Evolutionary conservation across 139 green algal genomes (phyloP), one percentile per base, ranked within the genome.

Genomic region (Pseudopediastrum boryanum): DNA sequence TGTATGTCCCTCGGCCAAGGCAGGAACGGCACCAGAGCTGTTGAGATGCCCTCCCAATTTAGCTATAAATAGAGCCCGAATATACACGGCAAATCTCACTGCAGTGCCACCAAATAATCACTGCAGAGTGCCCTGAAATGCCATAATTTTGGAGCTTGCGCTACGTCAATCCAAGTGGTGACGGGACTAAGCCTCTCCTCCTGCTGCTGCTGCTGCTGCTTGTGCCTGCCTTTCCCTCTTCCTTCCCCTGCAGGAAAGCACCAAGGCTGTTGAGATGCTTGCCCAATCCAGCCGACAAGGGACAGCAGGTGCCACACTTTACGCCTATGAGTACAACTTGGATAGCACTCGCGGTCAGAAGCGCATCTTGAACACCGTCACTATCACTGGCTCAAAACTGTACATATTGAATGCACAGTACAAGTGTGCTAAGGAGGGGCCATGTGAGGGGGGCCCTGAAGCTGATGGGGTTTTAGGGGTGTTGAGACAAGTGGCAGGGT

Each of bases 321-420:
- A 93, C 64, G 78, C 89, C 16, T 94, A 90, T 39, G 85, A 93
- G 83, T 96, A 96, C 59, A 87, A 93, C n/a, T 83, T 97, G 46
- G 85, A 93, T 78, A 91, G 72, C 73, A 97, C 92, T 0, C 83
- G 92, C 0, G 93, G 93, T 0, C 73, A 72, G 9, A 97, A 97
- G 81, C 83, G 88, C 27, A 91, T 96, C 27, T 56, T 95, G 36
- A 92, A 91, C 61, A 91, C 87, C 4, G 89, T 93, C 19, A 89
- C 84, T 4, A 90, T 95, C 44, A 86, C 63, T 21, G 64, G 65
- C 21, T 87, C 73, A 25, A 90, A 91, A 78, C 79, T 95, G 39
- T 95, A 92, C 79, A 94, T 95, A 39, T 27, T 92, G 9, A 95
- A 95, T 63, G 91, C 71, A n/a, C 83, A 65, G 21, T 71, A 81